Conservation (phyloP, 2,329 filamentous ascomycete species). For the Aspergillus fischeri region DNA sequence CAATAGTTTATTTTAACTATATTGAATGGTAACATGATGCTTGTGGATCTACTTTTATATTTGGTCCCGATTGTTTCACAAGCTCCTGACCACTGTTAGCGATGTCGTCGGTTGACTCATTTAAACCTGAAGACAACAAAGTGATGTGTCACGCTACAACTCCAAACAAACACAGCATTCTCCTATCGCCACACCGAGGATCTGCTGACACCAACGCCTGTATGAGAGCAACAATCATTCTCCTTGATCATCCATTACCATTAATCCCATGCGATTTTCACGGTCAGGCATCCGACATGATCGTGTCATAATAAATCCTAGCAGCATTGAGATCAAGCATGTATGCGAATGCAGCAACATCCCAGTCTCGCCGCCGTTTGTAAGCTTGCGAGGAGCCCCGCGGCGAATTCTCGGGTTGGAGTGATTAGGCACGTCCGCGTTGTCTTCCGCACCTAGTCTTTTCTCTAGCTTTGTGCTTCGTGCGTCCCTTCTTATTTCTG, state of each 20-base stretch:
- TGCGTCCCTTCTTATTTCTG: not conserved
- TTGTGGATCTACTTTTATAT: not conserved
- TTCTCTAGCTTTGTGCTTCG: not conserved
- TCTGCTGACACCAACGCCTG: not conserved
- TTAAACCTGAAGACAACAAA: not conserved
- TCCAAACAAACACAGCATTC: not conserved
- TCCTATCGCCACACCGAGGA: not conserved
- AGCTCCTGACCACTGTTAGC: not conserved
- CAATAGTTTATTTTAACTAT: conserved; percentile 11
- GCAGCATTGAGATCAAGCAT: not conserved
- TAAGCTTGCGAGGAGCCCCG: conserved; percentile 3
- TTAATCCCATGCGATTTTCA: not conserved
- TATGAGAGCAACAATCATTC: not conserved
- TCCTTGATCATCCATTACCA: not conserved
- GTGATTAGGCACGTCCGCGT: conserved; percentile 3
- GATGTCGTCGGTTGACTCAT: not conserved
- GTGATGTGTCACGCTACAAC: not conserved
- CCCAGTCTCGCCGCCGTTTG: not conserved
- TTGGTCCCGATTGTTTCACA: not conserved
- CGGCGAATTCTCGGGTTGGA: conserved; percentile 9
- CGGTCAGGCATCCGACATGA: not conserved
- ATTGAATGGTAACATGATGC: not conserved
- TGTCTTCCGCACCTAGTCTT: not conserved
- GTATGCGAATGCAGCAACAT: not conserved
- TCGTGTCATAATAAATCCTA: not conserved